Evolutionary conservation across 1,284 basidiomycete species (phyloP), one percentile per base, ranked within the genome.

Genomic region (Puccinia polysora): DNA sequence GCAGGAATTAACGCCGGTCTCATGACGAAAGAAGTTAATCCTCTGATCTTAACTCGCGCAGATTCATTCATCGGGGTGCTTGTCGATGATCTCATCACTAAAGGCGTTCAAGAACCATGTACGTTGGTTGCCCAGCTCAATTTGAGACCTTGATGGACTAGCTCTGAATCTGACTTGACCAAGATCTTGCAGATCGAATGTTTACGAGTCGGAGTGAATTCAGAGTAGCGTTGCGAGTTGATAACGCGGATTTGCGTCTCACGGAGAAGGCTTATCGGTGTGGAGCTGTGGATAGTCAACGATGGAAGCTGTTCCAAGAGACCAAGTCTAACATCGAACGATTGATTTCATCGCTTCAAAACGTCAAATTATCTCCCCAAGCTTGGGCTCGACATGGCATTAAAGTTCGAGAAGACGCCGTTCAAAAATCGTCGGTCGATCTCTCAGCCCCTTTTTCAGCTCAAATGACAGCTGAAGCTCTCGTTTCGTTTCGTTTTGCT

Each of bases 181-280:
- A 36, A 30, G n/a, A n/a, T 10, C 45, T 34, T 14, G 5, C 75
- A 91, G 89, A 94, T 77, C 88, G 91, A 43, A 93, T 94, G 90
- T 94, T 94, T 79, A 94, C 91, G 0, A 89, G 89, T 23, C 84
- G 91, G 55, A 90, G 89, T 38, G 91, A 95, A 77, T 95, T 91
- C 78, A 85, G 91, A 32, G 87, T 95, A 84, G 87, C 88, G 0
- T 84, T 93, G 52, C 83, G 91, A 55, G 87, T 89, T 63, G 91
- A 95, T 80, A 94, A 95, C 75, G 91, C 91, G 1, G 91, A 94
- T 80, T 67, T 86, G 67, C 84, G 91, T 40, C 81, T 95, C 67
- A 94, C 91, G 0, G 84, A 85, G 75, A 86, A 86, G 78, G 89
- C 88, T 85, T 45, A 28, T 81, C 78, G 2, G 58, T 32, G 81